phyloP scores from a whole-genome alignment of 2,329 filamentous ascomycete species.

The Fusarium liriodendri region DNA sequence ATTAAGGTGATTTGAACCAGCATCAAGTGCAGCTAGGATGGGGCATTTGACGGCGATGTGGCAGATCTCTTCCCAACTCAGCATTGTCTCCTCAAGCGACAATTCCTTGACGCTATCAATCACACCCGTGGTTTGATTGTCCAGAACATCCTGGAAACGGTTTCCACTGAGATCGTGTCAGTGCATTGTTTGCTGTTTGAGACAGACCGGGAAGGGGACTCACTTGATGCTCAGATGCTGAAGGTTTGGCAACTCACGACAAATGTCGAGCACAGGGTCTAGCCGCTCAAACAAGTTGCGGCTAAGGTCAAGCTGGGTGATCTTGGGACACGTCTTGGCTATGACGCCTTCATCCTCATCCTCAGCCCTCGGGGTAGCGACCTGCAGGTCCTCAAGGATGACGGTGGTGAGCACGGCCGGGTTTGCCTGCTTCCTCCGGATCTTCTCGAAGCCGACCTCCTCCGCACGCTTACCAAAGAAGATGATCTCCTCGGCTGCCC shows the following conservation, averaged over 20 bases:
- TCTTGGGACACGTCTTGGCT: slow-evolving; percentile 68
- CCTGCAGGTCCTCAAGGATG: slow-evolving; percentile 80
- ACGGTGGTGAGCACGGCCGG: slow-evolving; percentile 83
- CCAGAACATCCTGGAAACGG: slow-evolving; percentile 66
- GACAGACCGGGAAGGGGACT: slow-evolving; percentile 42
- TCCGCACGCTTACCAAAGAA: slow-evolving; percentile 87
- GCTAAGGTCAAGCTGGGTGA: slow-evolving; percentile 85
- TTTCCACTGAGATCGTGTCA: slow-evolving; percentile 71
- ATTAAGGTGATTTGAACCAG: slow-evolving; percentile 68
- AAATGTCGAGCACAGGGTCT: slow-evolving; percentile 76
- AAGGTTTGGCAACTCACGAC: slow-evolving; percentile 74
- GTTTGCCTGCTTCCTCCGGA: slow-evolving; percentile 81
- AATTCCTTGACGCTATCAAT: slow-evolving; percentile 69
- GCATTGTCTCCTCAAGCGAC: slow-evolving; percentile 73
- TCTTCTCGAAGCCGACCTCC: slow-evolving; percentile 96
- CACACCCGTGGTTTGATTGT: slow-evolving; percentile 46
- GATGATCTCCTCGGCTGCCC: slow-evolving; percentile 62
- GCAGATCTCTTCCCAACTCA: slow-evolving; percentile 74
- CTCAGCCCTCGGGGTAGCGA: slow-evolving; percentile 57
- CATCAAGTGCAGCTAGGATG: slow-evolving; percentile 61
- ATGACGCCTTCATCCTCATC: slow-evolving; percentile 53
- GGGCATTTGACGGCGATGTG: slow-evolving; percentile 65
- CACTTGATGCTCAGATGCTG: slow-evolving; percentile 78
- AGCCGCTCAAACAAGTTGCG: slow-evolving; percentile 82
- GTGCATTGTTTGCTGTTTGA: slow-evolving; percentile 5